phyloP scores from a whole-genome alignment of 768 basidiomycete genomes.

The Russula sp. region DNA sequence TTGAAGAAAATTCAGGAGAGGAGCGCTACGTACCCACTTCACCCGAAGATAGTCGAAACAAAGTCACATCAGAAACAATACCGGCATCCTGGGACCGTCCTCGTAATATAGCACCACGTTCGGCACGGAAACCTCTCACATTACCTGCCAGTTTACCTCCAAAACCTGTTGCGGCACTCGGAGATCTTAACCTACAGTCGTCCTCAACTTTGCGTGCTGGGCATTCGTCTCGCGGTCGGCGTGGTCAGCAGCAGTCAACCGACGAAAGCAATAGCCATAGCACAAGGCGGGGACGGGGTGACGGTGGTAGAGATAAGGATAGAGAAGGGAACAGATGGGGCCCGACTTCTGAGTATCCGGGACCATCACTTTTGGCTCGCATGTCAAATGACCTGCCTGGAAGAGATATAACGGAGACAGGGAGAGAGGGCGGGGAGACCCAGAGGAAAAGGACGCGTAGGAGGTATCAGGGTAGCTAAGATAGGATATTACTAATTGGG shows the following conservation, averaged over 20 bases:
- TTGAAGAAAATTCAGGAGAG: constrained; percentile 13
- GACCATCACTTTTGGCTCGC: constrained; percentile 25
- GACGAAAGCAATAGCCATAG: constrained; percentile 1
- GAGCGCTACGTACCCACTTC: not conserved
- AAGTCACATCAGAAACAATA: not conserved
- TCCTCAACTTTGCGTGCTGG: constrained; percentile 10
- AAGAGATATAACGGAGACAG: constrained; percentile 2
- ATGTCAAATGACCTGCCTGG: constrained; percentile 13
- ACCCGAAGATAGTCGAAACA: constrained; percentile 1
- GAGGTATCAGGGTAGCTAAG: constrained; percentile 21
- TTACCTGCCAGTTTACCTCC: constrained; percentile 24
- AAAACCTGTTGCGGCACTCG: constrained; percentile 26
- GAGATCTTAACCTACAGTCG: constrained; percentile 12
- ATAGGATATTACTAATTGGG: constrained; percentile 8
- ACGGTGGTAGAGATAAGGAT: constrained; percentile 13
- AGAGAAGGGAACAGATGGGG: constrained; percentile 19
- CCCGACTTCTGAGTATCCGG: constrained; percentile 6
- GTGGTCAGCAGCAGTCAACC: constrained; percentile 12
- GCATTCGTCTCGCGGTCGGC: constrained; percentile 15
- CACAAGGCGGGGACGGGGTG: constrained; percentile 10
- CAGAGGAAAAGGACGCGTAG: constrained; percentile 21
- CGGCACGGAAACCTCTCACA: constrained; percentile 8
- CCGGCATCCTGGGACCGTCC: constrained; percentile 26
- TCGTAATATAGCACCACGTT: constrained; percentile 1
- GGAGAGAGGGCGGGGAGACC: constrained; percentile 5